These are phyloP conservation scores for Phytopythium montanum DNA, from an alignment of 352 stramenopile genomes.

Conservation along the genomic window DNA sequence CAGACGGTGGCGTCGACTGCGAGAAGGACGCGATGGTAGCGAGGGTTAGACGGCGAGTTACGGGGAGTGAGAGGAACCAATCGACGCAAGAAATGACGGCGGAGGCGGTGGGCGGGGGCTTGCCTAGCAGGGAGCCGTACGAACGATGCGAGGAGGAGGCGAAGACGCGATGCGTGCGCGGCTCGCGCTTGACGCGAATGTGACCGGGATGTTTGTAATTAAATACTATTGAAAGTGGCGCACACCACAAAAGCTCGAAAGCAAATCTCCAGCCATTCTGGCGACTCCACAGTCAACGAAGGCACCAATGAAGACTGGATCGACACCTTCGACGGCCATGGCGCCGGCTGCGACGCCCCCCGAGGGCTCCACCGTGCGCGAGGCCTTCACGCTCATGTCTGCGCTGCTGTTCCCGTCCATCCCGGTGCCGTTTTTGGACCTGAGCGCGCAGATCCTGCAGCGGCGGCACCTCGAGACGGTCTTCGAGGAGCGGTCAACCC, in stretches of 20 bases:
- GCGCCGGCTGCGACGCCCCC: not conserved
- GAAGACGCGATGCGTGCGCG: too few species aligned
- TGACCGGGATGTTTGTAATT: too few species aligned
- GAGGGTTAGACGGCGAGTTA: not conserved
- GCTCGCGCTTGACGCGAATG: too few species aligned
- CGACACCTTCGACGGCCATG: not conserved
- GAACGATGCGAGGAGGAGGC: not conserved
- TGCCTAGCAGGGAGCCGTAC: not conserved
- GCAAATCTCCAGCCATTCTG: too few species aligned
- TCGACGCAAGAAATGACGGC: not conserved
- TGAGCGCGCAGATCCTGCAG: conserved; percentile 67
- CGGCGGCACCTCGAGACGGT: conserved; percentile 77
- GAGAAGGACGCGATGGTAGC: not conserved
- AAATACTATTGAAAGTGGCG: too few species aligned
- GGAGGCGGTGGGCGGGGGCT: not conserved
- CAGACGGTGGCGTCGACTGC: conserved; percentile 22
- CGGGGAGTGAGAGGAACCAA: not conserved
- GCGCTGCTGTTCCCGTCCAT: conserved; percentile 66
- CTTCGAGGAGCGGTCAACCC: conserved; percentile 73
- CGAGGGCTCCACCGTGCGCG: conserved; percentile 59
- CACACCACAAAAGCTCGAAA: too few species aligned
- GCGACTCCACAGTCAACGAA: too few species aligned
- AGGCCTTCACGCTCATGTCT: conserved; percentile 79
- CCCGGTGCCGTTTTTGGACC: conserved; percentile 60
- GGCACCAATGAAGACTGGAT: too few species aligned